Evolutionary conservation across 2,329 filamentous ascomycete genomes (phyloP).

Genomic region (Calonectria leucothoes): DNA sequence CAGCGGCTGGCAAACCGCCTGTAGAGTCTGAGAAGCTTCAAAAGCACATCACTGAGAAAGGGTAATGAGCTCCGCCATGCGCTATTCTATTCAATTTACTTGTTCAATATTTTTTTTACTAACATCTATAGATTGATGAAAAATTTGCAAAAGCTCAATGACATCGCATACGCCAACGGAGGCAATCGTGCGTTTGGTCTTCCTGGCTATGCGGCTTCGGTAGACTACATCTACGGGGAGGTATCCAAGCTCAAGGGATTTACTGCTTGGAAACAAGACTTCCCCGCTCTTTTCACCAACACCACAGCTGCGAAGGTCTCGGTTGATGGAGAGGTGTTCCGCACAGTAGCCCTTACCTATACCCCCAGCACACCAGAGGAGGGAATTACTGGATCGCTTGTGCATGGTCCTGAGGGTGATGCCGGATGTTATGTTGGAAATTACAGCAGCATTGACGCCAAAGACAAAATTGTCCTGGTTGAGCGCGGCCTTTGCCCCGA

Average conservation of each 20-base stretch:
- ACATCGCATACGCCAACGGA: constrained; percentile 46
- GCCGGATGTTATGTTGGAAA: constrained; percentile 40
- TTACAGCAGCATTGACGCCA: constrained; percentile 40
- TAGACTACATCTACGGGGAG: constrained; percentile 45
- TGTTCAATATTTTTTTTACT: rapidly evolving
- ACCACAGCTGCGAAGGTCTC: constrained; percentile 36
- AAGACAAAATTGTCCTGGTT: constrained; percentile 47
- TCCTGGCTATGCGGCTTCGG: constrained; percentile 49
- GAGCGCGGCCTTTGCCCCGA: constrained; percentile 46
- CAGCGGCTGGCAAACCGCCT: constrained; percentile 31
- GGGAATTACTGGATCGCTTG: constrained; percentile 41
- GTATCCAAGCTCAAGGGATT: constrained; percentile 42
- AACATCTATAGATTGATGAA: constrained; percentile 32
- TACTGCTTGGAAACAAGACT: constrained; percentile 45
- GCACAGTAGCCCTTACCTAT: constrained; percentile 44
- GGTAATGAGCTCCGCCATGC: constrained; percentile 13
- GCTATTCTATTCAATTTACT: rapidly evolving
- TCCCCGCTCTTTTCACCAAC: constrained; percentile 42
- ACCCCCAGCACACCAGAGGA: constrained; percentile 46
- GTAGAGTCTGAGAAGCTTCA: constrained; percentile 39
- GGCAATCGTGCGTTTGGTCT: constrained; percentile 47
- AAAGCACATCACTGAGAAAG: constrained; percentile 39
- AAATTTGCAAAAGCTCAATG: constrained; percentile 43
- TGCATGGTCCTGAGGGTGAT: constrained; percentile 41
- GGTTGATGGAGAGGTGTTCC: constrained; percentile 40